Evolutionary conservation across 2,329 filamentous ascomycete species (phyloP), one percentile per base, ranked within the genome.

Genomic region (Colletotrichum sp.): DNA sequence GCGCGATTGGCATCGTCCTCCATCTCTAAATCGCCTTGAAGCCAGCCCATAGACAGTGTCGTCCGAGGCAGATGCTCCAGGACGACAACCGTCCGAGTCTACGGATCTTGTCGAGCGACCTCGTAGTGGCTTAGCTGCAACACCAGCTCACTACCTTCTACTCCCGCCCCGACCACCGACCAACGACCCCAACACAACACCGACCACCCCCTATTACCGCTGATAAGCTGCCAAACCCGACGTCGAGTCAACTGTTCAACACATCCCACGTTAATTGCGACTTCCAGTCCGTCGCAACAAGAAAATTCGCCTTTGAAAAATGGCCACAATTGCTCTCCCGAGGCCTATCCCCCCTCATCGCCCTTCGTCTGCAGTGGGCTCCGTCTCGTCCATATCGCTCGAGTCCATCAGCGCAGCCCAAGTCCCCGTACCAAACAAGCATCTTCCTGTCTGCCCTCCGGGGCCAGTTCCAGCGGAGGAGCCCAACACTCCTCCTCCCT

Each of bases 361-460:
- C 74, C 82, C 87, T 43, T 84, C 86, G 30, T 85, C 87, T 59
- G 83, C 85, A 66, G 79, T 83, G 34, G 75, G 80, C 43, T 79
- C 83, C 32, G 79, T 84, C 2, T 74, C 82, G 36, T 78, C 83
- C 43, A 78, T 84, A 67, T 82, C 84, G 55, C 79, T 83, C 70
- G 85, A 87, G 18, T 83, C 83, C 48, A 82, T 85, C 77, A 82
- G 76, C 79, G 61, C 80, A 80, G 72, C 83, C 84, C 74, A 63
- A 79, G 67, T 76, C 82, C n/a, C 80, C 80, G 66, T 97, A 28
- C 95, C 96, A 12, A 98, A 98, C 86, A 98, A 97, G 85, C 95
- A 98, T 85, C 89, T 98, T 28, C 96, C 96, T n/a, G 88, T 93
- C 79, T 98, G 95, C 85, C 94, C 95, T n/a, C 92, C 96, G 2